A percentile compares a stretch with the other conserved stretches of the same genome.
These are phyloP conservation scores for Prunus yedoensis DNA, from an alignment of 331 rosid genomes.

Conservation along the genomic window DNA sequence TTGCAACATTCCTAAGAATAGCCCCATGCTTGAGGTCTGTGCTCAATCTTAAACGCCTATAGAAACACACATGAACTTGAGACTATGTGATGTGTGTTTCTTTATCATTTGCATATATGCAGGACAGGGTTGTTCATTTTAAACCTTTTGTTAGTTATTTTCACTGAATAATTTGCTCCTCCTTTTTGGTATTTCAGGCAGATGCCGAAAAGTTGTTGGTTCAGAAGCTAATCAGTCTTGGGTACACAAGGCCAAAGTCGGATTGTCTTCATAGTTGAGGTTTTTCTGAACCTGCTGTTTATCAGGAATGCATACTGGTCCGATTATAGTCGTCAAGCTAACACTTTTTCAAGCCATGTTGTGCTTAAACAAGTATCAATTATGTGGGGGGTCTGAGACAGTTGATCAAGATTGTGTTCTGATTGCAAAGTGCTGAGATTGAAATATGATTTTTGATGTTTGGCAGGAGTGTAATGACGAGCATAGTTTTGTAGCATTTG, in stretches of 20 bases:
- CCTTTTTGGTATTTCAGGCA: slow-evolving; percentile 42
- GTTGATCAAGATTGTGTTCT: neutral
- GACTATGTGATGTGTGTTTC: slow-evolving; percentile 1
- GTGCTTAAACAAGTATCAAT: neutral
- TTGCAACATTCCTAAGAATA: slow-evolving; percentile 77
- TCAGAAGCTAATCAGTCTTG: slow-evolving; percentile 63
- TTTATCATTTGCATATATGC: neutral
- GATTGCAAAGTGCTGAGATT: neutral
- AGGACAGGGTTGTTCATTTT: neutral
- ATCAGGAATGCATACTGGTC: neutral
- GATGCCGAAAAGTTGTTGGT: slow-evolving; percentile 84
- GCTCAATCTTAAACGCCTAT: neutral
- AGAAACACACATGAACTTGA: neutral
- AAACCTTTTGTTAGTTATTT: neutral
- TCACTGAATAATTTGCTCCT: neutral
- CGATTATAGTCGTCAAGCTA: neutral
- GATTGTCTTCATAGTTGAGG: neutral
- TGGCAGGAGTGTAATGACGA: too few relatives aligned
- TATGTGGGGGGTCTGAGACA: neutral
- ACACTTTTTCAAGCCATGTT: too few relatives aligned
- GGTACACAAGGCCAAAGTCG: slow-evolving; percentile 51
- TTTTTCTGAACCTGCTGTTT: neutral
- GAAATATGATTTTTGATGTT: neutral
- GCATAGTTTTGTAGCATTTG: neutral
- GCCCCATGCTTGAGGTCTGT: slow-evolving; percentile 73